phyloP scores from a whole-genome alignment of 1,284 basidiomycete species.

The Peniophora sp. region DNA sequence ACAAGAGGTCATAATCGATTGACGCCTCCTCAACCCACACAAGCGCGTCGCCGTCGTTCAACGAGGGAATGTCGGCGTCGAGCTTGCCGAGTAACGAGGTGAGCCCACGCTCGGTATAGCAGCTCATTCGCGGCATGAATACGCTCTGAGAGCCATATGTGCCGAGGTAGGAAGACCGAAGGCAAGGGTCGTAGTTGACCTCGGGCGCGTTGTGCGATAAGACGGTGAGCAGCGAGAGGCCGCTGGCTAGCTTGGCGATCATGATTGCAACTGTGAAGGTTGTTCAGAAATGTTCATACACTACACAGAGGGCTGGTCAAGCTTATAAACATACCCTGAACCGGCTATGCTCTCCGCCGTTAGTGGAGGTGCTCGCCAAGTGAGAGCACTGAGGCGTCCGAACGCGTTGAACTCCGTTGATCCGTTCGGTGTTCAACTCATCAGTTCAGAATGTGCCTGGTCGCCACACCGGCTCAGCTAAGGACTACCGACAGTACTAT shows the following conservation, averaged over 20 bases:
- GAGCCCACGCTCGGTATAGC: slow-evolving; percentile 23
- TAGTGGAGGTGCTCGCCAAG: too few relatives aligned
- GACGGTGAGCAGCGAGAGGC: slow-evolving; percentile 16
- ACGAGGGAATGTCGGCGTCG: slow-evolving; percentile 14
- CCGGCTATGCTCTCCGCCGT: too few relatives aligned
- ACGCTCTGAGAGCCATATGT: slow-evolving; percentile 41
- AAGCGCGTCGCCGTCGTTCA: slow-evolving; percentile 27
- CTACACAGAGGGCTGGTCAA: too few relatives aligned
- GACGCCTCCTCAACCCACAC: slow-evolving; percentile 55
- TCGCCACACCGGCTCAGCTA: too few relatives aligned
- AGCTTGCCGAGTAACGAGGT: not conserved
- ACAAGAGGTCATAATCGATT: slow-evolving; percentile 29
- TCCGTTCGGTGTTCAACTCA: too few relatives aligned
- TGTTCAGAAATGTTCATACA: too few relatives aligned
- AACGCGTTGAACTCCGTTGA: too few relatives aligned
- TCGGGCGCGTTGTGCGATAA: slow-evolving; percentile 16
- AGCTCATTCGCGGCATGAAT: slow-evolving; percentile 34
- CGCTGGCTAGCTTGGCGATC: slow-evolving; percentile 6
- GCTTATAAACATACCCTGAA: too few relatives aligned
- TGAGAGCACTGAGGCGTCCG: too few relatives aligned
- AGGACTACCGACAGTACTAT: too few relatives aligned
- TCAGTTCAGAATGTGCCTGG: too few relatives aligned
- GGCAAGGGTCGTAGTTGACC: slow-evolving; percentile 27
- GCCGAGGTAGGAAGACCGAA: slow-evolving; percentile 45
- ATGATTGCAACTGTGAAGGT: too few relatives aligned